Evolutionary conservation across 2,329 filamentous ascomycete species (phyloP), one percentile per base, ranked within the genome.

Genomic region (Cladosporium cucumerinum): DNA sequence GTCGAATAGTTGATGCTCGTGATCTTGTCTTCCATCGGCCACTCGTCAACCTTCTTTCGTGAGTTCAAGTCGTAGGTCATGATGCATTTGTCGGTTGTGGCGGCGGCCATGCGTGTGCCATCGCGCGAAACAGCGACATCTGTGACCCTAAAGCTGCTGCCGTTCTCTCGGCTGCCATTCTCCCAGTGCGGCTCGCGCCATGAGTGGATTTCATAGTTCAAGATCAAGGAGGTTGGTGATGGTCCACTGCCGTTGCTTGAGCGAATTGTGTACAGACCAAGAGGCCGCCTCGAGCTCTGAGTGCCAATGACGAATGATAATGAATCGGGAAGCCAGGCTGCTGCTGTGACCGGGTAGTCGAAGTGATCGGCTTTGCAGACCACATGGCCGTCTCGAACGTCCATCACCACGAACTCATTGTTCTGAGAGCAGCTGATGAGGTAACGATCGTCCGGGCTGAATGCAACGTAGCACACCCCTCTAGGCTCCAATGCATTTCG

Each of bases 361-460:
- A 95, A 93, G 57, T 87, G 85, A 60, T 87, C 84, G 18, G 94
- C 83, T 10, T 82, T 86, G 63, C 86, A 83, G 48, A 92, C 80
- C 52, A 87, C 81, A 46, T 80, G 79, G 0, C 91, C 91, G 46
- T 70, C 74, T 14, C 69, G 67, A 12, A 74, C 67, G 60, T 71
- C 69, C 48, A 75, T 69, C 21, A 77, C 71, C 16, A 73, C 72
- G 36, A 77, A 73, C 51, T 76, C 74, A 64, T 74, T 75, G 66
- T 71, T 74, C 57, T 74, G 70, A 12, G 73, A 90, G 75, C 94
- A 98, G 18, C 90, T 94, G 46, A 98, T 87, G 36, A 99, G 82
- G 78, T 91, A 91, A 1, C 85, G 85, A 78, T 96, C 92, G 76
- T 99, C 92, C 5, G 93, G 95, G 74, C 93, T 97, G 92, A 95